Base-by-base conservation (phyloP, 1,284 basidiomycete genomes). In the Pyrrhoderma noxium region DNA sequence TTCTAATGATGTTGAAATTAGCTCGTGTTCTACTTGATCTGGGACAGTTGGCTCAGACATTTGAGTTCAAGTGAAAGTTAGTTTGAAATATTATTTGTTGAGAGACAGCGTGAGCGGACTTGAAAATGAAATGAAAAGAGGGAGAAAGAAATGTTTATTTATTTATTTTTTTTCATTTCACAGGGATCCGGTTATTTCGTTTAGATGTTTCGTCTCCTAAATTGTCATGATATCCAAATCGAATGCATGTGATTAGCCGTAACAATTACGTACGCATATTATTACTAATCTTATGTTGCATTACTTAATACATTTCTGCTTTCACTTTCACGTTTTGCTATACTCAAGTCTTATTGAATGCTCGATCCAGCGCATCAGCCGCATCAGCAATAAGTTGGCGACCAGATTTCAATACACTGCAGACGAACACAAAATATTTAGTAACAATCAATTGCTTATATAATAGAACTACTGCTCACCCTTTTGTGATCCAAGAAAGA, bases 1-100 rank as follows among this genome's bases (percentile, higher is more conserved):
- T 55, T 89, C 83, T 1, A 90, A 70, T 5, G 82, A 78, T 3
- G 80, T 79, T 0, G 82, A 78, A 45, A 89, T 85, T 43, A 77
- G 75, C 53, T 76, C 73, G 56, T 77, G 77, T 60, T 80, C 77
- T 19, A 64, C 70, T 61, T 75, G 71, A 22, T 49, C 45, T 1
- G 34, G 27, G 14, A 45, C 47, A 27, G 21, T 51, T 19, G 51
- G 21, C 37, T 55, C 53, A 11, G 53, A 42, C 53, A 55, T 55
- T 8, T n/a, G n/a, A n/a, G n/a, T n/a, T n/a, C n/a, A n/a, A n/a
- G n/a, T n/a, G n/a, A n/a, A 14, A 13, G 18, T 8, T 19, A 42
- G n/a, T 16, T 8, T 16, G 19, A 49, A n/a, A 49, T 8, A 41
- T 3, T 5, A 34, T 31, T 34, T 31, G 9, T 8, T 8, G 22